Evolutionary conservation across 2,329 filamentous ascomycete species (phyloP), one percentile per base, ranked within the genome.

Genomic region (Xylariaceae sp.): DNA sequence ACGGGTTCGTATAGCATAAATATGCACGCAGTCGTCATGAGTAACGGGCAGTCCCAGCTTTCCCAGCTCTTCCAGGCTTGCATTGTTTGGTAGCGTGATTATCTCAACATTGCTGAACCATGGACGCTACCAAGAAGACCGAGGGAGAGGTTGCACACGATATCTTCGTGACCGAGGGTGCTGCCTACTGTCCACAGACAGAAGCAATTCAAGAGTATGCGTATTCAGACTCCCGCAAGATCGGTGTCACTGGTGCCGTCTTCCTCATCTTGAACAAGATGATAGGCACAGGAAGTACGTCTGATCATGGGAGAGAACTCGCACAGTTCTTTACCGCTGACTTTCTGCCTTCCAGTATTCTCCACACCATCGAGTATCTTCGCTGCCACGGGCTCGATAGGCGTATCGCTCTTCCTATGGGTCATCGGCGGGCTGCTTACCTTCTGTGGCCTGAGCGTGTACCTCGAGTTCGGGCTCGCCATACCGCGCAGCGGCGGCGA

Each of bases 401-500:
- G 73, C 12, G 57, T 69, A 2, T 62, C 62, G 19, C 47, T 72
- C 35, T 61, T 71, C 39, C 45, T 61, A 24, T 62, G 60, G 60
- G 45, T 62, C 13, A 48, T 60, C 9, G 69, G 70, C 15, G 71
- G 71, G 19, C 60, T 81, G 37, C 64, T 83, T 18, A 76, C 79
- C 3, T 78, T 78, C 50, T 72, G 68, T 47, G 79, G 79, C 17
- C 65, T 83, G 11, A 74, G 72, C 41, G 77, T 84, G 4, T 83
- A 76, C 56, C 70, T 83, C 37, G 80, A 83, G 52, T 82, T 81
- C 50, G 79, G 79, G 18, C 68, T 79, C 3, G 77, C 76, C 3
- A 80, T 82, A 28, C 79, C 79, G 2, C 67, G 74, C 28, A 80
- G 76, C 12, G 79, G 80, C 12, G 80, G 80, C 16, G 79, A 83